Percentiles rank a stretch among this genome's conserved stretches.
Evolutionary conservation across 345 rosid genomes (phyloP).

Genomic region (Punica granatum): DNA sequence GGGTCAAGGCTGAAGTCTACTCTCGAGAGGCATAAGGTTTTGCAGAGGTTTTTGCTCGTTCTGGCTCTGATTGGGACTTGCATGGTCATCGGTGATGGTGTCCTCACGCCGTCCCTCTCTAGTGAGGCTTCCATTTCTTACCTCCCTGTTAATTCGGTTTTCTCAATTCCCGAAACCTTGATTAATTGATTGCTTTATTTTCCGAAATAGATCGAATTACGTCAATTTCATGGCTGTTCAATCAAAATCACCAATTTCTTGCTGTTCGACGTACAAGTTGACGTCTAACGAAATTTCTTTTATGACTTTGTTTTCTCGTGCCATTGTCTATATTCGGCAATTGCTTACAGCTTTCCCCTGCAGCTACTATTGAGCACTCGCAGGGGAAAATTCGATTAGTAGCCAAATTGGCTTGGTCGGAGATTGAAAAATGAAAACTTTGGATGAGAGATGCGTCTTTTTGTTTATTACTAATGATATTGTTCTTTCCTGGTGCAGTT

Average conservation of each 20-base stretch:
- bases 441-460: background rate
- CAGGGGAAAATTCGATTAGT: no score
- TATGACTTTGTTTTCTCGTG: background rate
- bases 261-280: background rate
- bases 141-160: background rate
- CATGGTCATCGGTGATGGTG: slow-evolving; percentile 15
- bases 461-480: background rate
- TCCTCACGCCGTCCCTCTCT: slow-evolving; percentile 10
- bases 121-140: background rate
- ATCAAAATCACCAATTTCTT: no score
- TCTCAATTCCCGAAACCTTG: background rate
- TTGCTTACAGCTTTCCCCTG: background rate
- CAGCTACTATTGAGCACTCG: no score
- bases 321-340: background rate
- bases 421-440: no score
- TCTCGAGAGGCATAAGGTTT: slow-evolving; percentile 1
- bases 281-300: background rate
- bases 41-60: slow-evolving; percentile 10
- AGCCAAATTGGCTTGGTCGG: no score
- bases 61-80: slow-evolving; percentile 10
- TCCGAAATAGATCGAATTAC: background rate
- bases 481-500: slow-evolving; percentile 35
- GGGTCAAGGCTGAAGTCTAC: slow-evolving; percentile 4
- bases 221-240: background rate
- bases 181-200: background rate